These are phyloP conservation scores for Xylaria grammica DNA, from an alignment of 495 filamentous ascomycete species.

Conservation along the genomic window DNA sequence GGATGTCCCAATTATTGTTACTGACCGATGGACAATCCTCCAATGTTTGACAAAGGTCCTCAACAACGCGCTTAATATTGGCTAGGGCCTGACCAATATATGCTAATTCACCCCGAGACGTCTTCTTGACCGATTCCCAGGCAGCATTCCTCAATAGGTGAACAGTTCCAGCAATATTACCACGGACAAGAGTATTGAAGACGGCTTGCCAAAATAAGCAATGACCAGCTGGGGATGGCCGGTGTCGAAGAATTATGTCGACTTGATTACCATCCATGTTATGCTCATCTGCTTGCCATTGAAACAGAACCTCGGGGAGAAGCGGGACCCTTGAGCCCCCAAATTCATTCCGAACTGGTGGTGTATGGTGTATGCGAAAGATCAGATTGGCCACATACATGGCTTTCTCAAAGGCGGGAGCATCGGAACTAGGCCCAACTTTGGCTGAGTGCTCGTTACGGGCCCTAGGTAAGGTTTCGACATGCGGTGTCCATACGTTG, in stretches of 20 bases:
- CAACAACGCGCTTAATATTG: slow-evolving; percentile 72
- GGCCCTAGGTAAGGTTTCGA: slow-evolving; percentile 50
- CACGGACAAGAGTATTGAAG: slow-evolving; percentile 69
- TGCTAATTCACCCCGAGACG: slow-evolving; percentile 57
- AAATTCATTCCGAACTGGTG: slow-evolving; percentile 46
- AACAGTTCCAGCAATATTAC: slow-evolving; percentile 66
- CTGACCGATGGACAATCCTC: slow-evolving; percentile 70
- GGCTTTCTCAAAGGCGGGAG: slow-evolving; percentile 69
- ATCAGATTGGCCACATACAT: slow-evolving; percentile 72
- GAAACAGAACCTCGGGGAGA: slow-evolving; percentile 73
- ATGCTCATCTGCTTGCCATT: slow-evolving; percentile 78
- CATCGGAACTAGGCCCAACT: slow-evolving; percentile 67
- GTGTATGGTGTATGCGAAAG: slow-evolving; percentile 75
- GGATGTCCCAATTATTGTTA: slow-evolving; percentile 74
- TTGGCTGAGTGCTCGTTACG: slow-evolving; percentile 59
- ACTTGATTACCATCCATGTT: slow-evolving; percentile 64
- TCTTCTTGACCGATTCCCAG: slow-evolving; percentile 69
- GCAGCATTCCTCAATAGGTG: slow-evolving; percentile 70
- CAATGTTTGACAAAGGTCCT: slow-evolving; percentile 67
- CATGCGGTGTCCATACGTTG: slow-evolving; percentile 62
- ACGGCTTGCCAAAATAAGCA: slow-evolving; percentile 80
- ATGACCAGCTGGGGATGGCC: slow-evolving; percentile 75
- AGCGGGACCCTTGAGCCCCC: slow-evolving; percentile 46
- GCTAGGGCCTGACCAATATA: slow-evolving; percentile 74
- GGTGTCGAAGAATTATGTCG: slow-evolving; percentile 60